Conservation (phyloP, 208 protist species). For the Leishmania gerbilli region DNA sequence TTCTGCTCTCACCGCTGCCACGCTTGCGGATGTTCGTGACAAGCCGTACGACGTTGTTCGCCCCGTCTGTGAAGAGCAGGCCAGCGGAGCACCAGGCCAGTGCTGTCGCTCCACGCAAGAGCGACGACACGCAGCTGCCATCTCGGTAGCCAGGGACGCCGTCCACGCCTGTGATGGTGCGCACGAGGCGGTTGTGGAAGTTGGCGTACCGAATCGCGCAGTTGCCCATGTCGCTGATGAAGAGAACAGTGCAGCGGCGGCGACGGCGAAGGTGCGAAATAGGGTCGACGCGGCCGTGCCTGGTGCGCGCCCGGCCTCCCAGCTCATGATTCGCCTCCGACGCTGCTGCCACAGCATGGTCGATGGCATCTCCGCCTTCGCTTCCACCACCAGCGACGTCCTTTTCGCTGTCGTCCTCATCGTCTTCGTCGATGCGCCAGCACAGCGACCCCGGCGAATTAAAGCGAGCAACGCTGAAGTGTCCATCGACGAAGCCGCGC, state of each 20-base stretch:
- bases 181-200: constrained; percentile 60
- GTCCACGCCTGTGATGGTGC: constrained; percentile 70
- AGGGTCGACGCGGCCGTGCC: constrained; percentile 9
- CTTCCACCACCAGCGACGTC: background rate
- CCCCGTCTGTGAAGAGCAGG: constrained; percentile 66
- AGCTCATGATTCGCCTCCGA: background rate
- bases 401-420: background rate
- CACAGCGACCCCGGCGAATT: constrained; percentile 63
- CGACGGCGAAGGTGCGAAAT: background rate
- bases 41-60: constrained; percentile 66
- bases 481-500: constrained; percentile 70
- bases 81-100: constrained; percentile 64
- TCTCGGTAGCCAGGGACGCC: constrained; percentile 81
- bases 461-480: constrained; percentile 72
- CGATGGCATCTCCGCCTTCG: background rate
- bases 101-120: constrained; percentile 51
- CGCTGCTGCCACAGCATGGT: background rate
- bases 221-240: constrained; percentile 84
- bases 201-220: constrained; percentile 72
- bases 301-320: background rate
- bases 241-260: constrained; percentile 46
- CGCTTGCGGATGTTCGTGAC: constrained; percentile 38
- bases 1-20: background rate
- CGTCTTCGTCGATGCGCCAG: constrained; percentile 52
- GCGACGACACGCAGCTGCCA: constrained; percentile 50